Conservation (phyloP, 2,329 filamentous ascomycete genomes). For the Aspergillus ruber region DNA sequence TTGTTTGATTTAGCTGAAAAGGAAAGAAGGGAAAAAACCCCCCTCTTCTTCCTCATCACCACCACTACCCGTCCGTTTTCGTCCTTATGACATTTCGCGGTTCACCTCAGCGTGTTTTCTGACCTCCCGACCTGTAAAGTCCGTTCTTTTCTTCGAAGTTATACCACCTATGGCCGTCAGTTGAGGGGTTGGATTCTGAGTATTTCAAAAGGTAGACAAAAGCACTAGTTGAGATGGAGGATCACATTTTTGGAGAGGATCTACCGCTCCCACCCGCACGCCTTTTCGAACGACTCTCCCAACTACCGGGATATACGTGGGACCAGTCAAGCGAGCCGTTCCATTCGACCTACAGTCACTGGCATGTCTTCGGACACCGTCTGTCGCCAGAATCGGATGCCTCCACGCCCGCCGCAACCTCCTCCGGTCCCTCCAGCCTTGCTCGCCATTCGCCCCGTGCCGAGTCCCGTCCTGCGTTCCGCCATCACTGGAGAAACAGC, state of each 20-base stretch:
- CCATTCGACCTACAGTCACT: slow-evolving; percentile 74
- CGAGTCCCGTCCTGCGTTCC: slow-evolving; percentile 34
- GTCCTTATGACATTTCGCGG: slow-evolving; percentile 17
- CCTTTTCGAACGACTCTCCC: slow-evolving; percentile 65
- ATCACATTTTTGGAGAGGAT: slow-evolving; percentile 39
- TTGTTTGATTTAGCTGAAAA: too few species aligned
- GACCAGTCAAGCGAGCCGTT: slow-evolving; percentile 53
- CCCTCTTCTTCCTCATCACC: neutral
- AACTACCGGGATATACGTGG: slow-evolving; percentile 70
- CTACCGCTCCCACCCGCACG: slow-evolving; percentile 55
- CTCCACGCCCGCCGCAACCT: slow-evolving; percentile 42
- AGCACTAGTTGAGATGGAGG: slow-evolving; percentile 25
- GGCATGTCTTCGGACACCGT: slow-evolving; percentile 63
- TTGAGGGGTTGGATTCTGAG: slow-evolving; percentile 8
- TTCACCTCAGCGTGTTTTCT: slow-evolving; percentile 6
- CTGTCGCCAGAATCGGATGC: slow-evolving; percentile 47
- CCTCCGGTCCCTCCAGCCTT: slow-evolving; percentile 39
- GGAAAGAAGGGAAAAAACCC: too few species aligned
- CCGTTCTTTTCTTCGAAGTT: neutral
- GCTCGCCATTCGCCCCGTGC: slow-evolving; percentile 38
- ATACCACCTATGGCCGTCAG: slow-evolving; percentile 16
- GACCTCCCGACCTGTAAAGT: neutral
- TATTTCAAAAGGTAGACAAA: neutral
- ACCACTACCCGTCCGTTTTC: slow-evolving; percentile 10
- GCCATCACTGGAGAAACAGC: slow-evolving; percentile 45